Evolutionary conservation across 768 basidiomycete species (phyloP).

Genomic region (Pleurotus tuoliensis): DNA sequence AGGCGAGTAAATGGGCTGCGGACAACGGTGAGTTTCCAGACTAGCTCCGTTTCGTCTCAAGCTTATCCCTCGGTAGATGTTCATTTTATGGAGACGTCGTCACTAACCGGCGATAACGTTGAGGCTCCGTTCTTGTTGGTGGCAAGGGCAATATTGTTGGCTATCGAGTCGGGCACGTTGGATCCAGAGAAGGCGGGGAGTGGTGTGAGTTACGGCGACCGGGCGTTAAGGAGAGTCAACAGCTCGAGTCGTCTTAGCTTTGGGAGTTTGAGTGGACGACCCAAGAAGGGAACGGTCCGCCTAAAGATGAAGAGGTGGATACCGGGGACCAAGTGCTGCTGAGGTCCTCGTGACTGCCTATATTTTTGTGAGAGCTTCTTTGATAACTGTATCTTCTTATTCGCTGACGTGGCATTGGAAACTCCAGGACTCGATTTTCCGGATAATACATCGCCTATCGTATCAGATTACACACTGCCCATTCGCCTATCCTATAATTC

Average conservation of each 20-base stretch:
- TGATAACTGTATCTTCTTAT: not conserved
- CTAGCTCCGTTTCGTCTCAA: constrained; percentile 4
- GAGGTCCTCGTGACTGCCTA: constrained; percentile 14
- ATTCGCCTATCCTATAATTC: constrained; percentile 15
- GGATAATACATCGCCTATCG: not conserved
- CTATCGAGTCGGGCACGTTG: constrained; percentile 85
- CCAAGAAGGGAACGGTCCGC: constrained; percentile 52
- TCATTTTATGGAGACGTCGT: constrained; percentile 92
- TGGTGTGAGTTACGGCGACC: constrained; percentile 95
- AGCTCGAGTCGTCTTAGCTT: constrained; percentile 88
- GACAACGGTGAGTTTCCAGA: constrained; percentile 68
- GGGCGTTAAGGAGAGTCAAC: constrained; percentile 85
- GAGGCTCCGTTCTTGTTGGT: constrained; percentile 89
- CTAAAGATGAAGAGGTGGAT: constrained; percentile 60
- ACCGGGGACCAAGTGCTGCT: constrained; percentile 68
- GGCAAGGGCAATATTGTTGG: constrained; percentile 82
- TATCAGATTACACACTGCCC: constrained; percentile 4
- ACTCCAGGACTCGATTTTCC: not conserved
- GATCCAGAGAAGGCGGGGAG: constrained; percentile 95
- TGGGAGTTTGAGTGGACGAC: constrained; percentile 67
- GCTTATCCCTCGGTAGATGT: constrained; percentile 51
- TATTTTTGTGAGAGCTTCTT: not conserved
- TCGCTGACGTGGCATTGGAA: not conserved
- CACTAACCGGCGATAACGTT: constrained; percentile 88
- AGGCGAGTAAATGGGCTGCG: constrained; percentile 93